Conservation (phyloP, 108 stramenopile genomes). For the Nitzschia putrida region DNA sequence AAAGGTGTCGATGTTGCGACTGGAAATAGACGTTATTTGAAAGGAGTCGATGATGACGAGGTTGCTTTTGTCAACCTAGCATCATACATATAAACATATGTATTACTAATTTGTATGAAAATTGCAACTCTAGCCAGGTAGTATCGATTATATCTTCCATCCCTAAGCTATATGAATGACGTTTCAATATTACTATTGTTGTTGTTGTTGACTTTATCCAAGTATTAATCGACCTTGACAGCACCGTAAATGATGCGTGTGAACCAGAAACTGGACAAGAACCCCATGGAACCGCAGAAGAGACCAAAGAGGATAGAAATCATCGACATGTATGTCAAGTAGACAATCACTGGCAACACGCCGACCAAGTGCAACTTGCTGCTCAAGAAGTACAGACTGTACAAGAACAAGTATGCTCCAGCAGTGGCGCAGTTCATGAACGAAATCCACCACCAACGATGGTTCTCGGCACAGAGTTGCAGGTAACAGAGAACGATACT, state of each 20-base stretch:
- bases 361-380: slow-evolving; percentile 89
- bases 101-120: too few species aligned
- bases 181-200: neutral
- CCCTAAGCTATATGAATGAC: too few species aligned
- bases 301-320: slow-evolving; percentile 90
- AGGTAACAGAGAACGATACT: slow-evolving; percentile 97
- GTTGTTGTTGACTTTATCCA: slow-evolving; percentile 3
- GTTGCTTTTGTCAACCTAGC: too few species aligned
- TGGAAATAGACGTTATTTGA: too few species aligned
- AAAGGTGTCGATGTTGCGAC: too few species aligned
- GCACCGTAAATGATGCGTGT: slow-evolving; percentile 81
- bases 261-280: slow-evolving; percentile 85
- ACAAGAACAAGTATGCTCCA: slow-evolving; percentile 93
- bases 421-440: slow-evolving; percentile 94
- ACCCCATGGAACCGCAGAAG: slow-evolving; percentile 93
- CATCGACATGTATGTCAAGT: slow-evolving; percentile 97
- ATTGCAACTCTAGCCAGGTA: too few species aligned
- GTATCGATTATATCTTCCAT: too few species aligned
- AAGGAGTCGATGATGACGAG: too few species aligned
- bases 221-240: slow-evolving; percentile 78
- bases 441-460: slow-evolving; percentile 99
- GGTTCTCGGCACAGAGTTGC: slow-evolving; percentile 98
- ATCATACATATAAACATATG: too few species aligned
- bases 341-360: slow-evolving; percentile 85
- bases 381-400: slow-evolving; percentile 93